Evolutionary conservation across 257 asterid species (phyloP).

Genomic region (Forsythia suspensa): DNA sequence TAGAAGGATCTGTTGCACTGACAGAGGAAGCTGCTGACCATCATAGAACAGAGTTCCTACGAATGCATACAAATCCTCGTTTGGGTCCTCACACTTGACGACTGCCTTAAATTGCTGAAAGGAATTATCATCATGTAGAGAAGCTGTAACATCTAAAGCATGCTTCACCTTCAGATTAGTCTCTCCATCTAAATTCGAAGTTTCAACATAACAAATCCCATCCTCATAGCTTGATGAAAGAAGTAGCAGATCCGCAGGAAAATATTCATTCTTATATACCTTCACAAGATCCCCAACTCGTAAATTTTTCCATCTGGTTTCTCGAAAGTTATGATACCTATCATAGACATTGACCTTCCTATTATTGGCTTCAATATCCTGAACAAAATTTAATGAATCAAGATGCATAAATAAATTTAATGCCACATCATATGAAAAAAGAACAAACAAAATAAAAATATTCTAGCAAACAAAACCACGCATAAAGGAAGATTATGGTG

Average conservation of each 20-base stretch:
- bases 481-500: neutral
- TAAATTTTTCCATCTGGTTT: slow-evolving; percentile 70
- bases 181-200: slow-evolving; percentile 92
- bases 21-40: slow-evolving; percentile 62
- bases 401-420: neutral
- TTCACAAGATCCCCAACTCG: slow-evolving; percentile 88
- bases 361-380: slow-evolving; percentile 89
- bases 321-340: slow-evolving; percentile 43
- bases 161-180: slow-evolving; percentile 94
- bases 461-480: neutral
- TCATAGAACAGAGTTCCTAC: slow-evolving; percentile 64
- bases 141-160: slow-evolving; percentile 70
- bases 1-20: slow-evolving; percentile 76
- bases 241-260: slow-evolving; percentile 86
- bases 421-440: neutral
- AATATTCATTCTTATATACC: slow-evolving; percentile 80
- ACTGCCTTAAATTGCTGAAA: slow-evolving; percentile 64
- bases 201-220: slow-evolving; percentile 93
- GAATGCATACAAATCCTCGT: slow-evolving; percentile 88
- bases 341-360: slow-evolving; percentile 65
- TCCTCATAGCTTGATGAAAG: slow-evolving; percentile 88
- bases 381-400: slow-evolving; percentile 26
- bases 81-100: slow-evolving; percentile 90
- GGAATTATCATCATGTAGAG: slow-evolving; percentile 48
- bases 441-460: neutral